Evolutionary conservation across 805 yeast genomes (phyloP), one percentile per base, ranked within the genome.

Genomic region (Wickerhamomyces sydowiorum): DNA sequence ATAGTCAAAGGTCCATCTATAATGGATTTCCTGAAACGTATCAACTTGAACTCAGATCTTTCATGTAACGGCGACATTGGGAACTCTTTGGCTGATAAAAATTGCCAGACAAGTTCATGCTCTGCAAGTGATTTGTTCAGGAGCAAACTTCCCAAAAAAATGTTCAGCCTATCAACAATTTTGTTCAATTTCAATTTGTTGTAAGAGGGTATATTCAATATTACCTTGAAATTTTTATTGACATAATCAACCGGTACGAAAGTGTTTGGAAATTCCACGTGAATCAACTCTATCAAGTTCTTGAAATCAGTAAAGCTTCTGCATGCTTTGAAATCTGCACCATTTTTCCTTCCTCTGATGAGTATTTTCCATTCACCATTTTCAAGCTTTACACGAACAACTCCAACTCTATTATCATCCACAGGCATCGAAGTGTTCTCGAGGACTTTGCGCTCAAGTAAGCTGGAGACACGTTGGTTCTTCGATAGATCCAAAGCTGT

Each of bases 161-260:
- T 48, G 48, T 82, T 82, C 28, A 82, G 47, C 28, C 65, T 61
- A 29, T 70, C 67, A 18, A 78, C 56, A 28, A 76, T 59, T 27
- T 73, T 65, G 48, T 78, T 78, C 28, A 75, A 49, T 37, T 70
- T 66, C 34, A 69, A 53, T 48, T 78, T 79, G 46, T 68, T 69
- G 48, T 55, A 56, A n/a, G 52, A 48, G 10, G 54, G 43, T 13
- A 61, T 46, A 29, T 53, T 53, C 33, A 54, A 38, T 6, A 47
- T 15, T 21, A 52, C 36, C 10, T 47, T 50, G 37, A 57, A 56
- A 6, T 34, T 42, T 8, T 44, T 50, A 37, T 53, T 27, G 7
- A 57, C 41, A 17, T 52, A 43, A 6, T 57, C 59, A 2, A 57
- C 15, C 2, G 65, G 68, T 17, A 61, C 50, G 44, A 60, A 65